Base-by-base conservation (phyloP, 805 yeast genomes). In the Kodamaea neixiangensis region DNA sequence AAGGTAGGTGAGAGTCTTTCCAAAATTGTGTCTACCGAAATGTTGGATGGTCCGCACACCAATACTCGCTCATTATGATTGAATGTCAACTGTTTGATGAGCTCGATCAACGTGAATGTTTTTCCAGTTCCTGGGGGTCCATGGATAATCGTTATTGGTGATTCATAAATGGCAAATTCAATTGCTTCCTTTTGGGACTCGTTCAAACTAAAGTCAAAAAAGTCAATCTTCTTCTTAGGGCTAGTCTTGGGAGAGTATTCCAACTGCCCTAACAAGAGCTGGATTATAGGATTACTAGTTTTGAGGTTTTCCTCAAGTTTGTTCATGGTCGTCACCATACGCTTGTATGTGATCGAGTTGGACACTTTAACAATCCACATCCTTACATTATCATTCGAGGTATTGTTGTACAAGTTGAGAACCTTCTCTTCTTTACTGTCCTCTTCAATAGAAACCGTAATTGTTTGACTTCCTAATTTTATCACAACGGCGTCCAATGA, bases 11-110 rank as follows among this genome's bases (percentile, higher is more conserved):
- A 65, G 18, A 93, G 66, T 52, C 97, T 73, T 65, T 93, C 97
- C 44, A 92, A 67, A 13, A 93, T 87, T 0, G 96, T 93, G 65
- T 93, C 98, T 1, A 92, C 96, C 0, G 97, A 83, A 13, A 91
- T 85, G 64, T 93, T 93, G 0, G 97, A 91, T 0, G 98, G 96
- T 0, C 97, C 97, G 70, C 97, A 92, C 0, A 93, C 92, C 22
- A 93, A 71, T 0, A 93, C 84, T 42, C 91, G 67, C 47, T 75
- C 77, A 13, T 64, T 58, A 5, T 60, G 60, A 11, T 67, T 68
- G 7, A 71, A 72, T 1, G 82, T 75, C 46, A 90, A 71, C 62
- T 92, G 97, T 47, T 86, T 80, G 34, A 91, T 84, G 6, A 89
- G 70, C 60, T 93, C 97, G 7, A 92, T 83, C 5, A 93, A 59